Percentiles rank a stretch among this genome's conserved stretches.
phyloP scores from a whole-genome alignment of 2,329 filamentous ascomycete genomes.

The Pseudopithomyces maydicus region DNA sequence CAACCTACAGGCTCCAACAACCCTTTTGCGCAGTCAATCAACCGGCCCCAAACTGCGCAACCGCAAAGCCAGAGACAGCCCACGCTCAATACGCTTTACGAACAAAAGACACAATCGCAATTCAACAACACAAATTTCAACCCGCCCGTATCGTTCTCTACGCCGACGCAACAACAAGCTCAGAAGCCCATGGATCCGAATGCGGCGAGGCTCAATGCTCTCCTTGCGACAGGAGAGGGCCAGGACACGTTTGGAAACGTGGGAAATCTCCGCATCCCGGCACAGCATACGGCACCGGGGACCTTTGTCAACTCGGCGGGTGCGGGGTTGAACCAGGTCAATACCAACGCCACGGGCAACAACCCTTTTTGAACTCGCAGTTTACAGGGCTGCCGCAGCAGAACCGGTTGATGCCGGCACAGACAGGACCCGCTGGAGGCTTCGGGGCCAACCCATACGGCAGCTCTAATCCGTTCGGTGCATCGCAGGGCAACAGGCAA shows the following conservation, averaged over 20 bases:
- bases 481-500: conserved; percentile 45
- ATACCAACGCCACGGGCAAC: conserved; percentile 71
- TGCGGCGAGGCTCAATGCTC: conserved; percentile 77
- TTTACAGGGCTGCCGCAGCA: conserved; percentile 71
- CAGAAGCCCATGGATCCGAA: conserved; percentile 60
- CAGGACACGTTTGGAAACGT: conserved; percentile 98
- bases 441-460: conserved; percentile 51
- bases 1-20: conserved; percentile 97
- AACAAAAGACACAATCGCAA: conserved; percentile 77
- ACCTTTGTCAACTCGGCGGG: conserved; percentile 97
- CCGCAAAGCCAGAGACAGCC: conserved; percentile 62
- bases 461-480: conserved; percentile 62
- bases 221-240: conserved; percentile 86
- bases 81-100: conserved; percentile 75
- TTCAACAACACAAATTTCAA: conserved; percentile 61
- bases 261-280: conserved; percentile 92
- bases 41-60: conserved; percentile 63
- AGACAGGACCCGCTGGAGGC: conserved; percentile 57
- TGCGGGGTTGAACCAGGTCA: conserved; percentile 73
- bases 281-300: conserved; percentile 94
- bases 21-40: conserved; percentile 81
- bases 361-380: conserved; percentile 90
- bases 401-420: conserved; percentile 52
- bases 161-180: conserved; percentile 38
- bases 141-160: conserved; percentile 52